Percentiles rank a stretch among this genome's conserved stretches.
Conservation (phyloP, 192 early-diverging fungal genomes). For the Oehlia diaphana region DNA sequence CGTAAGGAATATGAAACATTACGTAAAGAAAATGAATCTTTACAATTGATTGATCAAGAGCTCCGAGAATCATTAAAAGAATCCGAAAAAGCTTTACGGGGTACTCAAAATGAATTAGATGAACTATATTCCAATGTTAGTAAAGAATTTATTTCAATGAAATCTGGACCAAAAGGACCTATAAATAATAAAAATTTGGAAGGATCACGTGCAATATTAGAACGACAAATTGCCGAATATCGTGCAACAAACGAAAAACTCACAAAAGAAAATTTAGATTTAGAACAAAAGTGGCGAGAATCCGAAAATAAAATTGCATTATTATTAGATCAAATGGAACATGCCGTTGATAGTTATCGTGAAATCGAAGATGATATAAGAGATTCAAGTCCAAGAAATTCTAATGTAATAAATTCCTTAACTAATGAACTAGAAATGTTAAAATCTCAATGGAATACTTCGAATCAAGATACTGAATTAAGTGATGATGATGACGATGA, state of each 20-base stretch:
- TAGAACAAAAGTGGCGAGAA: conserved; percentile 2
- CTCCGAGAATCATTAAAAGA: conserved; percentile 8
- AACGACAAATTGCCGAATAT: conserved; percentile 17
- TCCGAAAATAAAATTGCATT: conserved; percentile 19
- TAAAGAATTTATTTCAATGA: not conserved
- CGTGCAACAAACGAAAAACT: conserved; percentile 8
- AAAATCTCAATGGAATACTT: conserved; percentile 4
- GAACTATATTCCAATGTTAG: conserved; percentile 8
- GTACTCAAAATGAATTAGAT: conserved; percentile 17
- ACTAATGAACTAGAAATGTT: conserved; percentile 21
- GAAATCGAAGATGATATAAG: conserved; percentile 17
- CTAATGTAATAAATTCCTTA: not conserved
- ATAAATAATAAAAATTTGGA: conserved; percentile 2
- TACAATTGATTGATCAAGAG: not conserved
- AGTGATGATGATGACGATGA: not conserved
- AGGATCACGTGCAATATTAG: not conserved
- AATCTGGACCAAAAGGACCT: not conserved
- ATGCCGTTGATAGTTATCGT: conserved; percentile 24
- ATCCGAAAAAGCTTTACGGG: not conserved
- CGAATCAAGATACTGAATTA: not conserved
- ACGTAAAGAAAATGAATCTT: conserved; percentile 9
- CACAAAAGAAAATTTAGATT: conserved; percentile 23
- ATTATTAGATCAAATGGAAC: conserved; percentile 18
- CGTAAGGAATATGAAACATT: conserved; percentile 29
- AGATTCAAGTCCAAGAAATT: conserved; percentile 20